A percentile compares a stretch with the other conserved stretches of the same genome.
Evolutionary conservation across 805 yeast genomes (phyloP).

Genomic region (Candida fluviatilis): DNA sequence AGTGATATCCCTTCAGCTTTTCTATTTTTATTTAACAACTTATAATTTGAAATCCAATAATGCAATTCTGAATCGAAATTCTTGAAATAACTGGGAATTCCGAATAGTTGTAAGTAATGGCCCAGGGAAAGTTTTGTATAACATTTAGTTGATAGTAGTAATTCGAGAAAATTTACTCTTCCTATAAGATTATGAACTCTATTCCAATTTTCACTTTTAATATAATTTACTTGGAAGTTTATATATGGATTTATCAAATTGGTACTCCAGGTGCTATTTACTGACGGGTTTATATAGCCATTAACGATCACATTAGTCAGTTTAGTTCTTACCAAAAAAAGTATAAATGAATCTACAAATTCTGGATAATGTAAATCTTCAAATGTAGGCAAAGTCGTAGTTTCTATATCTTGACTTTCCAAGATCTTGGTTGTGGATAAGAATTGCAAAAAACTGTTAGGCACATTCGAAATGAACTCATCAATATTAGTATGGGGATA

Average conservation of each 20-base stretch:
- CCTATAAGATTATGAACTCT: conserved; percentile 39
- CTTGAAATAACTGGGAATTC: conserved; percentile 9
- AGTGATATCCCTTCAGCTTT: not conserved
- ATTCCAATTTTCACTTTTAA: conserved; percentile 46
- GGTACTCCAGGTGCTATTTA: conserved; percentile 25
- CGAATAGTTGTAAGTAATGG: conserved; percentile 21
- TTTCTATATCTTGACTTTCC: not conserved
- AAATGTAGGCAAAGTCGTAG: not conserved
- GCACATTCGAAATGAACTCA: not conserved
- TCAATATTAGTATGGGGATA: not conserved
- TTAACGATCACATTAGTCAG: conserved; percentile 32
- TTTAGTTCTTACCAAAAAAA: conserved; percentile 1
- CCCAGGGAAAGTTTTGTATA: conserved; percentile 13
- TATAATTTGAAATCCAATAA: not conserved
- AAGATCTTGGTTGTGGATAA: not conserved
- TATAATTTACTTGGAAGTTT: conserved; percentile 28
- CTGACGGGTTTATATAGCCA: conserved; percentile 41
- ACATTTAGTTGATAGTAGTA: conserved; percentile 36
- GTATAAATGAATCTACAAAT: conserved; percentile 2
- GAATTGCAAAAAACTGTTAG: conserved; percentile 1
- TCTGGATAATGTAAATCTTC: conserved; percentile 1
- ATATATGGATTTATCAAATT: conserved; percentile 26
- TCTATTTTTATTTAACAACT: conserved; percentile 3
- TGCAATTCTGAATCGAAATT: not conserved
- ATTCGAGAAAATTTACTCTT: conserved; percentile 27